phyloP scores from a whole-genome alignment of 176 grass and related monocot species.

The Ampelocalamus luodianensis region DNA sequence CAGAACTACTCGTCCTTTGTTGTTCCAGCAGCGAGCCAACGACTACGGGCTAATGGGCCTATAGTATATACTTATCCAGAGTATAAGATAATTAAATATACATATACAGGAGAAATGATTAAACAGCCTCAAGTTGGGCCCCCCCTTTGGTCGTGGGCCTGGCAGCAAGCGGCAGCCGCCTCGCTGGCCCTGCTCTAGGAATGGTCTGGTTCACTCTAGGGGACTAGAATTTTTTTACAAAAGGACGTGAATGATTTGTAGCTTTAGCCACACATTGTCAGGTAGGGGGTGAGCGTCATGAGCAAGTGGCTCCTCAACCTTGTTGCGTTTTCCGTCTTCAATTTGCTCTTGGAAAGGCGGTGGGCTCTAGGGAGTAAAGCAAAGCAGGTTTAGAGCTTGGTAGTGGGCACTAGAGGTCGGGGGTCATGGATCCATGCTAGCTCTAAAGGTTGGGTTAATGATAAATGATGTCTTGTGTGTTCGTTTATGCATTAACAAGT shows the following conservation, averaged over 20 bases:
- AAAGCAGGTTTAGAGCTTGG: neutral
- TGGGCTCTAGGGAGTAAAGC: neutral
- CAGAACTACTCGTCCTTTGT: no score
- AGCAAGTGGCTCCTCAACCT: slow-evolving; percentile 27
- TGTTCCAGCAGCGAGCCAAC: no score
- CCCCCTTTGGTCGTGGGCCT: no score
- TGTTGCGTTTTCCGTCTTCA: neutral
- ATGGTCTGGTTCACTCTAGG: neutral
- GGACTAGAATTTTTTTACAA: neutral
- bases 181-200: no score
- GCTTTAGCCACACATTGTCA: slow-evolving; percentile 36
- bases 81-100: no score
- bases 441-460: slow-evolving; percentile 29
- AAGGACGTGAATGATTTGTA: slow-evolving; percentile 26
- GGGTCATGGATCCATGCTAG: neutral
- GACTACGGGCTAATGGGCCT: no score
- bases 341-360: slow-evolving; percentile 22
- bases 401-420: slow-evolving; percentile 6
- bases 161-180: no score
- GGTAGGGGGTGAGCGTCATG: neutral
- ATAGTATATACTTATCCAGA: no score
- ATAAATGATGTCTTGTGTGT: slow-evolving; percentile 20
- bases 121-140: no score
- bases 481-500: neutral
- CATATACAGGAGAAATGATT: no score